Evolutionary conservation across 352 stramenopile genomes (phyloP).

Genomic region (Pythium coloratum): DNA sequence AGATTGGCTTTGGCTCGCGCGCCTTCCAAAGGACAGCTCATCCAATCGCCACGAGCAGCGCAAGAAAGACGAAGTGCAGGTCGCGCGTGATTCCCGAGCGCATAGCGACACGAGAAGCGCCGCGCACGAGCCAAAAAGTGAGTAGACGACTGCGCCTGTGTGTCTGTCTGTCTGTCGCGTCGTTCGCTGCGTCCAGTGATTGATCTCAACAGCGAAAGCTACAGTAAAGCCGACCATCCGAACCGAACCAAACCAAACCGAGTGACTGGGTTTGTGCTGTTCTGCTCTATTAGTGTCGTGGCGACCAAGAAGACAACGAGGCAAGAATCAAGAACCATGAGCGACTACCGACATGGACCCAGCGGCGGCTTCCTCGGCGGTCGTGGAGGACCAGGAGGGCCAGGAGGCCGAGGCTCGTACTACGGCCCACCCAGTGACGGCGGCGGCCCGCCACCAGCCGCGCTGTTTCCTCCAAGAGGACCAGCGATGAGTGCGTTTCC

Average conservation of each 20-base stretch:
- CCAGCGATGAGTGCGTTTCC: slow-evolving; percentile 18
- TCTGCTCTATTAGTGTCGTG: slow-evolving; percentile 24
- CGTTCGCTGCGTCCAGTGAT: neutral
- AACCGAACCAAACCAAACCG: slow-evolving; percentile 12
- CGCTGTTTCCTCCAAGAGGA: slow-evolving; percentile 18
- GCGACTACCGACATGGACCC: slow-evolving; percentile 2
- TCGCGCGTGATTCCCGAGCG: no score
- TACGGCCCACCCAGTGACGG: neutral
- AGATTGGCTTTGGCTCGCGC: slow-evolving; percentile 17
- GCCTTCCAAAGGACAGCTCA: slow-evolving; percentile 17
- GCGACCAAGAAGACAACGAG: neutral
- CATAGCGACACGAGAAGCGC: neutral
- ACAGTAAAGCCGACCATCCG: neutral
- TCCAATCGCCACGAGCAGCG: slow-evolving; percentile 3
- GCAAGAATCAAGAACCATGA: slow-evolving; percentile 5
- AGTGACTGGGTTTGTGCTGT: slow-evolving; percentile 29
- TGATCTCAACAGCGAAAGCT: neutral
- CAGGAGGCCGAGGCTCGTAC: slow-evolving; percentile 1
- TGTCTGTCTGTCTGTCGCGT: slow-evolving; percentile 16
- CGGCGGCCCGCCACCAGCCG: slow-evolving; percentile 1
- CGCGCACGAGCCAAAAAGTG: slow-evolving; percentile 18
- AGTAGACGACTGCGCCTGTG: slow-evolving; percentile 20
- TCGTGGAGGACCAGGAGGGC: neutral
- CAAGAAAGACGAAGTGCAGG: neutral
- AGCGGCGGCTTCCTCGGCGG: neutral